Evolutionary conservation across 2,329 filamentous ascomycete species (phyloP), one percentile per base, ranked within the genome.

Genomic region (Colletotrichum tropicicola): DNA sequence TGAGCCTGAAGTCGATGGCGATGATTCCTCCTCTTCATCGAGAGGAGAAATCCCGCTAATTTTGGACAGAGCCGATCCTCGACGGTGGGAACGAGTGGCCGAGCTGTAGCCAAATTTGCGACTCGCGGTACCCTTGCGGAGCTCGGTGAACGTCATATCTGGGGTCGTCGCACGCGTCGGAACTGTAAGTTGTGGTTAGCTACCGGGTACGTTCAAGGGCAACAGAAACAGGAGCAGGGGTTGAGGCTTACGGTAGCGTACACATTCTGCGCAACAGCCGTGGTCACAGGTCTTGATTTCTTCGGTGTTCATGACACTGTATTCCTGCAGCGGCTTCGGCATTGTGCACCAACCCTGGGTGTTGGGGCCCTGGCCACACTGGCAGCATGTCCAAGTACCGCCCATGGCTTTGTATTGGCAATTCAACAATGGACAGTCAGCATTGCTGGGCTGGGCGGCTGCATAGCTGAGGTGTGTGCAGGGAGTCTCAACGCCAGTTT

Each of bases 331-430:
- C 28, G 68, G 69, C 48, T 72, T 73, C 12, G 75, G 73, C 67
- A 79, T 80, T 9, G 76, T 79, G 71, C 85, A 88, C 85, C 85
- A 87, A 6, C 85, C 85, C 64, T 79, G 76, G 2, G 73, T 79
- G 70, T 88, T 87, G 17, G 84, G 82, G 0, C 83, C 83, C 39
- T 82, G 77, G 3, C 80, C 75, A 69, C 85, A 88, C 32, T 78
- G 70, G 72, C 85, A 88, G 68, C 85, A 88, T n/a, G 76, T 80
- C 85, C 85, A 87, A 28, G 73, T 78, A 17, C 83, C 80, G 39
- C 79, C 82, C 35, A 85, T 79, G 49, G 78, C 77, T 59, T 80
- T 80, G 73, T 82, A 87, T 67, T 82, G 77, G 71, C 85, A 88
- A 70, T 83, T 81, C 65, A 80, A 76, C 19, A 87, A 73, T 12